Evolutionary conservation across 352 stramenopile genomes (phyloP), one percentile per base, ranked within the genome.

Genomic region (Globisporangium barbulae): DNA sequence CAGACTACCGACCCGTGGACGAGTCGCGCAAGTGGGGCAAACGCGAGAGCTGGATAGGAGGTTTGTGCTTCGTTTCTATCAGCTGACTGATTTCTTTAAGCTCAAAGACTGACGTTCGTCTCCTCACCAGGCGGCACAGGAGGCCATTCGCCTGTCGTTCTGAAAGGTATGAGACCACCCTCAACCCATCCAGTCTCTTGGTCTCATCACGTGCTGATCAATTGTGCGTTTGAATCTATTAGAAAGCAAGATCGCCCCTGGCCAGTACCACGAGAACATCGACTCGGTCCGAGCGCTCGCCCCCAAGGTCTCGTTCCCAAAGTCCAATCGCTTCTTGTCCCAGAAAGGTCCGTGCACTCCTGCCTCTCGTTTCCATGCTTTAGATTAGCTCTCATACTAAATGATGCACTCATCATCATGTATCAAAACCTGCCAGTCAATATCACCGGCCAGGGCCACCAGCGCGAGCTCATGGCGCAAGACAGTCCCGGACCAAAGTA

Each of bases 401-500:
- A 6, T 28, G 22, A 7, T 52, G 13, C 15, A 25, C 4, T 22
- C 25, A 5, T 47, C 41, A 19, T 47, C 15, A 28, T 28, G 37
- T 28, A 53, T 37, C 5, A 39, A 37, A 28, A 28, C 25, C 25
- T 17, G 10, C 0, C 55, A 93, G 85, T 93, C 1, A 91, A 74
- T 59, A 79, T 90, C 68, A 91, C 81, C 17, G 80, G 74, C 21
- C 67, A 63, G 44, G 65, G 66, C 39, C 85, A 94, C 56, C 79
- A 93, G 63, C 80, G 83, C 52, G 85, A 94, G 42, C 75, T 92
- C 39, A 90, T 90, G 71, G 71, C 85, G 13, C 72, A 69, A 5
- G 85, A 91, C 48, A 93, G 85, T n/a, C 85, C 85, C 22, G 85
- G 85, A 3, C 85, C 83, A 50, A 94, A 93, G 64, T 94, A 94